Conservation (phyloP, 345 rosid genomes). For the Salix viminalis region DNA sequence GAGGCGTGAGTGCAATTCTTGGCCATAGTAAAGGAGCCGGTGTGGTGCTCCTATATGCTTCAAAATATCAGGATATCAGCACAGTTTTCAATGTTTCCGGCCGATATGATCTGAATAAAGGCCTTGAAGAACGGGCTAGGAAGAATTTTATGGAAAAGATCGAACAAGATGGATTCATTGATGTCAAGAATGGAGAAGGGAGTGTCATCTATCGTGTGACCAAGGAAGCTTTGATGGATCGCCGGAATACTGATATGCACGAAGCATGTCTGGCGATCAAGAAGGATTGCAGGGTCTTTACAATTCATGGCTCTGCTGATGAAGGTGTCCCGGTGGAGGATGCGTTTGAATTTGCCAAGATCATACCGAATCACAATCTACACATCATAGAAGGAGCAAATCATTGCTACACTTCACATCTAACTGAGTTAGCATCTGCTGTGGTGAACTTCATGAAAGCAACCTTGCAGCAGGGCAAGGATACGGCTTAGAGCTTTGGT, state of each 20-base stretch:
- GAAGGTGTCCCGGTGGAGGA: background rate
- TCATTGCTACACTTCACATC: background rate
- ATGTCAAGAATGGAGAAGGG: conserved; percentile 20
- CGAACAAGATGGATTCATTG: conserved; percentile 24
- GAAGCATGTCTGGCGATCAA: conserved; percentile 22
- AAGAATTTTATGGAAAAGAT: conserved; percentile 22
- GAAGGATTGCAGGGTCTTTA: conserved; percentile 20
- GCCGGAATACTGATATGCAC: conserved; percentile 25
- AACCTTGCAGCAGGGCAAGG: background rate
- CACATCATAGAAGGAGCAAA: conserved; percentile 2
- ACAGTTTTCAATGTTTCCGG: conserved; percentile 30
- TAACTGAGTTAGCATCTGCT: background rate
- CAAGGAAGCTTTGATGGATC: conserved; percentile 22
- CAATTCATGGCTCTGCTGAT: background rate
- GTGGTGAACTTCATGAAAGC: background rate
- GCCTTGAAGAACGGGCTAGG: conserved; percentile 20
- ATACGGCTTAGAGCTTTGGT: no score
- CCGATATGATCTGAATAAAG: conserved; percentile 26
- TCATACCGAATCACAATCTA: background rate
- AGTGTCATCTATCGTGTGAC: conserved; percentile 13
- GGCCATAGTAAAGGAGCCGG: conserved; percentile 29
- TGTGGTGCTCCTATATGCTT: conserved; percentile 31
- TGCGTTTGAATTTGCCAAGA: background rate
- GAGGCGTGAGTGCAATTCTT: conserved; percentile 15
- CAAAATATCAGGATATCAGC: conserved; percentile 24